phyloP scores from a whole-genome alignment of 139 green algal genomes.

The Tetratostichococcus sp. region DNA sequence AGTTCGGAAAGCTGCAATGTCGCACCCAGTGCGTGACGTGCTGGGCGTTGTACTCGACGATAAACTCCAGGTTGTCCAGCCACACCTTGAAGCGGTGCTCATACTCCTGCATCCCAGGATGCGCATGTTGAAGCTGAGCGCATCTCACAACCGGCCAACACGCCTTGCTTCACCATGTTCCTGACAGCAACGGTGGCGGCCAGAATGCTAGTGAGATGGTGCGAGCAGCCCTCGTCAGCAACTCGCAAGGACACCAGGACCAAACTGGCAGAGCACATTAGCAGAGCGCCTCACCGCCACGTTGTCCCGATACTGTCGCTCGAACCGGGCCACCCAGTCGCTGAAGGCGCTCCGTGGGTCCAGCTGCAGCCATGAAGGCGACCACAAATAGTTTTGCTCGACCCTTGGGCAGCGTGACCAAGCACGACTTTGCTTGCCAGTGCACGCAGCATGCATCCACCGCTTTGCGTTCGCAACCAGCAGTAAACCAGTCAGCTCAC shows the following conservation, averaged over 20 bases:
- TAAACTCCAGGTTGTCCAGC: slow-evolving; percentile 77
- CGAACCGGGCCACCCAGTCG: slow-evolving; percentile 2
- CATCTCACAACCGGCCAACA: background rate
- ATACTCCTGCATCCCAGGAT: slow-evolving; percentile 41
- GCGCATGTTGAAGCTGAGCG: too few species aligned
- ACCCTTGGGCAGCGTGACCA: background rate
- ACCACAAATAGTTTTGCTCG: background rate
- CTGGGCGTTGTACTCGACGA: slow-evolving; percentile 69
- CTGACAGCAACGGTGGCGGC: too few species aligned
- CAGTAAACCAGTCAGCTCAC: too few species aligned
- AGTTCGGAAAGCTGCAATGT: too few species aligned
- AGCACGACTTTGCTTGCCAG: background rate
- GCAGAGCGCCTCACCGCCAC: background rate
- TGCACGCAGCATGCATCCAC: too few species aligned
- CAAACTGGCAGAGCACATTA: background rate
- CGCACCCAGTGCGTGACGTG: slow-evolving; percentile 50
- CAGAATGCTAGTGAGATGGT: too few species aligned
- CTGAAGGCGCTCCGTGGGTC: background rate
- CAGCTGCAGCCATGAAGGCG: background rate
- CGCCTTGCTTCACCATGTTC: background rate
- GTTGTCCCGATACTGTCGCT: slow-evolving; percentile 8
- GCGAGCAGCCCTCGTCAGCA: too few species aligned
- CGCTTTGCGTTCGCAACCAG: too few species aligned
- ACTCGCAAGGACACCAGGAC: too few species aligned
- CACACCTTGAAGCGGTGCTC: slow-evolving; percentile 64